These are phyloP conservation scores for Populus tomentosa DNA, from an alignment of 441 rosid genomes.

Conservation along the genomic window DNA sequence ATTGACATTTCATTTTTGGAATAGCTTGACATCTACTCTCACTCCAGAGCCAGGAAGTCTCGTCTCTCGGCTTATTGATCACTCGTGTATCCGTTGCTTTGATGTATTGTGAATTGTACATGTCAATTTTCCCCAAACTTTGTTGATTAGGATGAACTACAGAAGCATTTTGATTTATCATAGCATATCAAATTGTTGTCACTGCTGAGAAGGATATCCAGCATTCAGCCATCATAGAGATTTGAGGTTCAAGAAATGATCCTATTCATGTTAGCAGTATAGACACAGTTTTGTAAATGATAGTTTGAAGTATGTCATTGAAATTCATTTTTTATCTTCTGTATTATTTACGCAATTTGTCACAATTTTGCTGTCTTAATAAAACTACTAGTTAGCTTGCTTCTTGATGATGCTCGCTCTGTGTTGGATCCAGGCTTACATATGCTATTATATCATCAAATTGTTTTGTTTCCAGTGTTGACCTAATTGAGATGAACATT, in stretches of 20 bases:
- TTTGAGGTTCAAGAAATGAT: background rate
- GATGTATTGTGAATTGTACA: constrained; percentile 47
- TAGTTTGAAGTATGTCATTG: background rate
- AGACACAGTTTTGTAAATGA: background rate
- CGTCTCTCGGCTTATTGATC: constrained; percentile 51
- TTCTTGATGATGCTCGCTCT: background rate
- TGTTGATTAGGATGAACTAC: background rate
- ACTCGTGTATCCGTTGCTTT: constrained; percentile 57
- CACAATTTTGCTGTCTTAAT: background rate
- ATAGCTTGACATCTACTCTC: constrained; percentile 60
- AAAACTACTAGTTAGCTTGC: background rate
- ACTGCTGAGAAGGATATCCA: background rate
- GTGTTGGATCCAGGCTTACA: too few relatives aligned
- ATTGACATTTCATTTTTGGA: constrained; percentile 73
- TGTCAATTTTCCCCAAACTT: background rate
- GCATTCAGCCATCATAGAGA: background rate
- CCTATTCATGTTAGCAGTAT: background rate
- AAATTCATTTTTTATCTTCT: background rate
- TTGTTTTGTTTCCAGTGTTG: background rate
- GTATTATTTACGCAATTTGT: background rate
- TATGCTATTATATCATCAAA: too few relatives aligned
- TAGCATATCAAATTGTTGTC: background rate
- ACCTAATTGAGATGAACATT: background rate
- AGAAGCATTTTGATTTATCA: background rate
- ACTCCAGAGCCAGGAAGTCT: constrained; percentile 76